Percentiles rank a stretch among this genome's conserved stretches.
Evolutionary conservation across 2,329 filamentous ascomycete species (phyloP).

Genomic region (Capronia americana): DNA sequence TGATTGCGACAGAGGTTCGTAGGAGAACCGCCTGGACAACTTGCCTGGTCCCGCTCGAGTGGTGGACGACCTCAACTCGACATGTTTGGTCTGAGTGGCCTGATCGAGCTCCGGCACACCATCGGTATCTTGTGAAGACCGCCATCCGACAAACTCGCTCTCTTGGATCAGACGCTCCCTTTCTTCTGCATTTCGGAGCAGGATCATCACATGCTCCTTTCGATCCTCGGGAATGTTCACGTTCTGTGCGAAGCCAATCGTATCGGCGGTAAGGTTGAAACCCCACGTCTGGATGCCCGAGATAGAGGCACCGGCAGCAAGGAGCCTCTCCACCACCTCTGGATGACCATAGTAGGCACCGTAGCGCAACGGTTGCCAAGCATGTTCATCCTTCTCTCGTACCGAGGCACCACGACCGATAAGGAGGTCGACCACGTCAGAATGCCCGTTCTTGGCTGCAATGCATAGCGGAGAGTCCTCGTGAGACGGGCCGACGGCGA

Average conservation of each 20-base stretch:
- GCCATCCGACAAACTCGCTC: background rate
- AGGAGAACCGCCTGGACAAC: background rate
- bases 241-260: conserved; percentile 7
- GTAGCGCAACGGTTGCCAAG: conserved; percentile 6
- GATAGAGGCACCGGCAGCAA: conserved; percentile 6
- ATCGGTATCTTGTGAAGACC: background rate
- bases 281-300: conserved; percentile 5
- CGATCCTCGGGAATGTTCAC: conserved; percentile 7
- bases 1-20: background rate
- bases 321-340: conserved; percentile 8
- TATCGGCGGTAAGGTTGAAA: conserved; percentile 8
- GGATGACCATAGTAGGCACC: conserved; percentile 9
- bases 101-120: conserved; percentile 3
- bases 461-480: conserved; percentile 9
- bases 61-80: conserved; percentile 2
- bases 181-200: conserved; percentile 10
- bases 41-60: conserved; percentile 7
- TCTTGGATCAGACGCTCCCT: conserved; percentile 1
- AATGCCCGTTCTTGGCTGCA: conserved; percentile 9
- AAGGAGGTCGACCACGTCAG: conserved; percentile 4
- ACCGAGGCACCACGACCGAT: conserved; percentile 7
- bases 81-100: background rate
- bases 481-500: conserved; percentile 1
- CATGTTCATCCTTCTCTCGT: conserved; percentile 10
- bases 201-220: conserved; percentile 4